Conservation (phyloP, 257 asterid genomes). For the Rehmannia glutinosa region DNA sequence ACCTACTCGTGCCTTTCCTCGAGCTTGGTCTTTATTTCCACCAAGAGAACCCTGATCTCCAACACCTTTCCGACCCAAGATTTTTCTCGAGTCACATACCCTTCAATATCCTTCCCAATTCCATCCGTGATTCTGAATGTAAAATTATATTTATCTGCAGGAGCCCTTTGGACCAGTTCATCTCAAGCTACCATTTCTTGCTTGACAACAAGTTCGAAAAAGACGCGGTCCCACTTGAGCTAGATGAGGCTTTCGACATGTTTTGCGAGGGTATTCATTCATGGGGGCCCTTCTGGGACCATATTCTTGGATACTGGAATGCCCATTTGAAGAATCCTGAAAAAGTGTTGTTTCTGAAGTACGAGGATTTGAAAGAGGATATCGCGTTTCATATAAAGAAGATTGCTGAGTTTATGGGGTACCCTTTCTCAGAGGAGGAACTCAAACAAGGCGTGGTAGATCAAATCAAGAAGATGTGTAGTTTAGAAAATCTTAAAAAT, state of each 20-base stretch:
- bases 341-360: conserved; percentile 7
- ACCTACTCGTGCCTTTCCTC: not conserved
- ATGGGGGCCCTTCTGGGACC: conserved; percentile 21
- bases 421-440: not conserved
- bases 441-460: not conserved
- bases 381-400: not conserved
- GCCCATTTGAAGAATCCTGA: not conserved
- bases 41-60: not conserved
- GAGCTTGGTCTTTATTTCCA: not conserved
- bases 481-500: not conserved
- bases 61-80: not conserved
- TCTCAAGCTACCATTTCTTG: not conserved
- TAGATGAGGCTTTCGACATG: conserved; percentile 9
- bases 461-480: not conserved
- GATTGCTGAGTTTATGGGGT: not conserved
- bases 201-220: not conserved
- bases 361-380: conserved; percentile 21
- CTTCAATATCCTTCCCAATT: not conserved
- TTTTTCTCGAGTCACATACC: no score
- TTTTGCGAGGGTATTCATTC: not conserved
- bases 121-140: conserved; percentile 2
- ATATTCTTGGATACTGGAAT: no score
- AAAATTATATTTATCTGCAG: not conserved
- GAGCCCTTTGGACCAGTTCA: no score
- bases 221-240: no score